Conservation (phyloP, 2,329 filamentous ascomycete species). For the Aspergillus floridensis region DNA sequence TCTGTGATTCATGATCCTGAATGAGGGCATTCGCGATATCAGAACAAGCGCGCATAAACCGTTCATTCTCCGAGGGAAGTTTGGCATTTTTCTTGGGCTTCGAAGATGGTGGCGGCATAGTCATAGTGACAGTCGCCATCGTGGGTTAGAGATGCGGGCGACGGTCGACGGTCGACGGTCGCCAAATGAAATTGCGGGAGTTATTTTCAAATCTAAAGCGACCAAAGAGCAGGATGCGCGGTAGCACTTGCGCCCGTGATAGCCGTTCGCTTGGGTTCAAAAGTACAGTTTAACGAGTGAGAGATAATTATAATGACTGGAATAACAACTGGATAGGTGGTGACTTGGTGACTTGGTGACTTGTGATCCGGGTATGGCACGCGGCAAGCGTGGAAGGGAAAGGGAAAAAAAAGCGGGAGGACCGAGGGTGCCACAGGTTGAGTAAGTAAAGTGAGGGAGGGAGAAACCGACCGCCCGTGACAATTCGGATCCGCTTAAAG, state of each 20-base stretch:
- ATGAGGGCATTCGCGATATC: constrained; percentile 93
- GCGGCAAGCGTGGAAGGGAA: background rate
- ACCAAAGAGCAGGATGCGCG: background rate
- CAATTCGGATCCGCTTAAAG: constrained; percentile 38
- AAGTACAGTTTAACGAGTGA: background rate
- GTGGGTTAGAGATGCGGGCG: constrained; percentile 22
- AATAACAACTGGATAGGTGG: too few relatives aligned
- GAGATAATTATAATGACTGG: background rate
- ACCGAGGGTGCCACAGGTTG: background rate
- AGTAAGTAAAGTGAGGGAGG: constrained; percentile 1
- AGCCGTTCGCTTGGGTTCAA: too few relatives aligned
- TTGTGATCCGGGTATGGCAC: background rate
- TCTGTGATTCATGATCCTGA: constrained; percentile 83
- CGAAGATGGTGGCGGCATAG: constrained; percentile 51
- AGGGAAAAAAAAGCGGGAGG: constrained; percentile 23
- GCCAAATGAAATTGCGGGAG: background rate
- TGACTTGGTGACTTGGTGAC: background rate
- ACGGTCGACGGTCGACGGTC: background rate
- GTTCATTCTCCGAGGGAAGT: constrained; percentile 87
- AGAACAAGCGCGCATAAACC: constrained; percentile 88
- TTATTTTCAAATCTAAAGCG: background rate
- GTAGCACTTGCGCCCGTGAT: too few relatives aligned
- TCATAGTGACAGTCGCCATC: constrained; percentile 64
- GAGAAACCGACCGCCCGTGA: constrained; percentile 27
- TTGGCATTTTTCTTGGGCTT: constrained; percentile 68